Evolutionary conservation across 441 rosid genomes (phyloP), one percentile per base, ranked within the genome.

Genomic region (Biscutella auriculata): DNA sequence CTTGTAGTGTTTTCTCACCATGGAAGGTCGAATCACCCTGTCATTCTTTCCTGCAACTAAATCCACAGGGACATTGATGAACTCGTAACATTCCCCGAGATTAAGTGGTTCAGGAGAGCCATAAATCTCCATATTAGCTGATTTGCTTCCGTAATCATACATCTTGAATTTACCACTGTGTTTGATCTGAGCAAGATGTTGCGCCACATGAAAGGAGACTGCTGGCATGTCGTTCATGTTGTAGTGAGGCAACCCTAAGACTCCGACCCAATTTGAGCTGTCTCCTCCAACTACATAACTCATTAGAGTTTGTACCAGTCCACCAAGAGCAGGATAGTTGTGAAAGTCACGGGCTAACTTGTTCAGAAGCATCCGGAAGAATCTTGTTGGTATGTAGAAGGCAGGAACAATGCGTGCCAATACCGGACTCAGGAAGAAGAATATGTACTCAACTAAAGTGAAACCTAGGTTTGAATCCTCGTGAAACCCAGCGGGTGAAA

Each of bases 221-320:
- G 97, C 97, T 0, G 97, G 97, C 97, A 93, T 88, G 68, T 92
- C 95, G 42, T 92, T 87, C 92, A 92, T 92, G 74, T 92, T 92
- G 72, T 86, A 88, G 69, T 92, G 98, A 11, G 98, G 95, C 62
- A 84, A 58, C 1, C 98, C 98, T 32, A 88, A 57, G 19, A 88
- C 95, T 32, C 98, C 97, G 8, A 93, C 84, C 98, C 98, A 93
- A 50, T 93, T 85, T 13, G 98, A 93, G 82, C 97, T 85, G 72
- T 93, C 98, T 59, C 98, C 95, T 7, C 98, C 97, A 1, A 82
- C 79, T 17, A 76, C 76, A 33, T 93, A 88, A 69, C 98, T 73
- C 85, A 93, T 76, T 29, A 93, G 70, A 14, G 98, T 93, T 64
- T 93, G 98, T 63, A 93, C 95, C 44, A 88, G 76, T 25, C 98